Conservation (phyloP, 2,329 filamentous ascomycete genomes). For the Ceratocystis harringtonii region DNA sequence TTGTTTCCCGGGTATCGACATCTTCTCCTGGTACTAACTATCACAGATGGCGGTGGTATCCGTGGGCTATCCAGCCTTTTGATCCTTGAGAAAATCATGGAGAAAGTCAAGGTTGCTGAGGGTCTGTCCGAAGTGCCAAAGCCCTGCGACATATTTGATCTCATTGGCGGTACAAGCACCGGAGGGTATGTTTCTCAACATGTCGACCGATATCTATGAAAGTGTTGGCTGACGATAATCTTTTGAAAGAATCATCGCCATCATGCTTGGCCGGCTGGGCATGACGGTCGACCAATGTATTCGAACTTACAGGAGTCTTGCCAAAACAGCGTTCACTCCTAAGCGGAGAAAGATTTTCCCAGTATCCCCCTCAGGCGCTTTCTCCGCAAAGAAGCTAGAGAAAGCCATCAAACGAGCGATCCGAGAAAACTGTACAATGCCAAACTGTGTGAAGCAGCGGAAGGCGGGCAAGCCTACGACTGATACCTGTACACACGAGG, state of each 20-base stretch:
- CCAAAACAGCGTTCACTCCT: neutral
- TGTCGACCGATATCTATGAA: neutral
- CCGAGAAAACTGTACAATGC: neutral
- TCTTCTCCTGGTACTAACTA: too few species aligned
- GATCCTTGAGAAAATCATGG: conserved; percentile 22
- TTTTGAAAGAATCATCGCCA: neutral
- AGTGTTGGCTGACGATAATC: too few species aligned
- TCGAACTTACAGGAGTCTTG: neutral
- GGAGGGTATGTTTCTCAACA: conserved; percentile 19
- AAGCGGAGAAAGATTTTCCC: neutral
- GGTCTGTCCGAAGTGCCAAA: conserved; percentile 18
- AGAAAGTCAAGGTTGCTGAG: conserved; percentile 16
- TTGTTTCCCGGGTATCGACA: too few species aligned
- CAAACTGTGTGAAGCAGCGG: neutral
- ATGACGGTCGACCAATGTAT: neutral
- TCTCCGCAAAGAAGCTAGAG: neutral
- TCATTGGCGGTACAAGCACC: conserved; percentile 24
- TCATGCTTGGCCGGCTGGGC: neutral
- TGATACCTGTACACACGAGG: neutral
- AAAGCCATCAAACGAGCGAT: neutral
- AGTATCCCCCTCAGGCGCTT: neutral
- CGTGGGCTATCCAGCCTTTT: conserved; percentile 22
- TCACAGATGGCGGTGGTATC: conserved; percentile 20
- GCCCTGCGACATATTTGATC: conserved; percentile 22
- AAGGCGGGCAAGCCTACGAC: neutral